A percentile compares a stretch with the other conserved stretches of the same genome.
phyloP scores from a whole-genome alignment of 116 monocot genomes.

The Dioscorea cayenensis region DNA sequence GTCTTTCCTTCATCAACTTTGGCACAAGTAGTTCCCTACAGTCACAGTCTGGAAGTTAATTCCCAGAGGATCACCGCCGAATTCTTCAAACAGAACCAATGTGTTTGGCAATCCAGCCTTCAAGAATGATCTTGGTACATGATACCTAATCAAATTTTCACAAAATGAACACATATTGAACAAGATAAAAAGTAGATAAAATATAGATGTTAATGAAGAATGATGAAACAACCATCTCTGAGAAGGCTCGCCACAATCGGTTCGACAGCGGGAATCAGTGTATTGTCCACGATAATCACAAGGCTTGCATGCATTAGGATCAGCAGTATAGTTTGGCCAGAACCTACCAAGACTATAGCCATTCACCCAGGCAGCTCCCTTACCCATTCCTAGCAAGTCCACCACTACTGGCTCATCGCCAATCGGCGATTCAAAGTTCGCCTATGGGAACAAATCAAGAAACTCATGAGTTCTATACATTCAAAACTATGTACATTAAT shows the following conservation, averaged over 20 bases:
- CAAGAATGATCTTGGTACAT: constrained; percentile 10
- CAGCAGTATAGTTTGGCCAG: not conserved
- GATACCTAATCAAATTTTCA: not conserved
- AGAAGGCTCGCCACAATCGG: constrained; percentile 33
- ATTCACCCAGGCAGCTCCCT: constrained; percentile 2
- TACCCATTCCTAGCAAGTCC: not conserved
- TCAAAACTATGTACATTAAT: not conserved
- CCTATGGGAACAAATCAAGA: not conserved
- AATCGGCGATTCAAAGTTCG: not conserved
- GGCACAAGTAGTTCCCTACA: not conserved
- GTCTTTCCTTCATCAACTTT: constrained; percentile 1
- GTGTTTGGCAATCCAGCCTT: not conserved
- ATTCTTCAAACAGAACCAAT: constrained; percentile 4
- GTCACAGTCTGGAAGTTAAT: constrained; percentile 2
- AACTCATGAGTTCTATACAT: not conserved
- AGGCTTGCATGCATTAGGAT: constrained; percentile 6
- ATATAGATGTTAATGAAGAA: too few relatives aligned
- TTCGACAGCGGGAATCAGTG: constrained; percentile 25
- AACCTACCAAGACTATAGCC: not conserved
- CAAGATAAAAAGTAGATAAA: too few relatives aligned
- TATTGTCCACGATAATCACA: constrained; percentile 36
- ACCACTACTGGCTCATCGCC: constrained; percentile 1
- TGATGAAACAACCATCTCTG: constrained; percentile 31
- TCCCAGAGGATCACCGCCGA: not conserved
- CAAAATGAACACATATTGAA: too few relatives aligned